These are phyloP conservation scores for Gautieria morchelliformis DNA, from an alignment of 768 basidiomycete genomes.

Conservation along the genomic window DNA sequence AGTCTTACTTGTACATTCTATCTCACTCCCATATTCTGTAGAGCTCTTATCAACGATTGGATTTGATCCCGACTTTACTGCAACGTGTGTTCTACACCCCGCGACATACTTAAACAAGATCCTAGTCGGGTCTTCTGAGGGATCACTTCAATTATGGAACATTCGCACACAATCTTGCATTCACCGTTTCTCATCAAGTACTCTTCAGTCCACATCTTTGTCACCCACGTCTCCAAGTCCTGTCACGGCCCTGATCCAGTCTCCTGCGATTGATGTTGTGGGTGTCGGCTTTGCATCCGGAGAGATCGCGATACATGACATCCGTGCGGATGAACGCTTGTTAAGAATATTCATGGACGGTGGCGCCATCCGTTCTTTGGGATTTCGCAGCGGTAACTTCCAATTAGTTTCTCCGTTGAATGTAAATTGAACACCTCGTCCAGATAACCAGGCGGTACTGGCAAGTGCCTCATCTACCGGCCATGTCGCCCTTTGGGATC, in stretches of 20 bases:
- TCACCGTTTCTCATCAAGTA: constrained; percentile 57
- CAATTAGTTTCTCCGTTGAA: not conserved
- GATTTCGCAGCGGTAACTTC: constrained; percentile 74
- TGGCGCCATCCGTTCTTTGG: constrained; percentile 61
- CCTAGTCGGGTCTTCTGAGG: constrained; percentile 72
- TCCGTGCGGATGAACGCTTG: constrained; percentile 81
- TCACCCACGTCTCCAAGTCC: constrained; percentile 27
- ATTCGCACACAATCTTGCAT: constrained; percentile 80
- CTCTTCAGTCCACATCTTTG: constrained; percentile 34
- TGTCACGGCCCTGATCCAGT: constrained; percentile 77
- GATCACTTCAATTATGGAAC: constrained; percentile 90
- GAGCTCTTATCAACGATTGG: constrained; percentile 59
- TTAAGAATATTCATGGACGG: constrained; percentile 90
- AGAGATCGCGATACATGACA: constrained; percentile 80
- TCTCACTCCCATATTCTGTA: constrained; percentile 17
- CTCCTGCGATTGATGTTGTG: constrained; percentile 92
- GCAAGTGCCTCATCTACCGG: constrained; percentile 83
- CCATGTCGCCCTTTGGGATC: constrained; percentile 89
- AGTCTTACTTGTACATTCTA: not conserved
- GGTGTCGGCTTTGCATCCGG: constrained; percentile 89
- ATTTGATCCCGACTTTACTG: constrained; percentile 79
- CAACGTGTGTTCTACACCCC: constrained; percentile 81
- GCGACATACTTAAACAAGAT: constrained; percentile 97
- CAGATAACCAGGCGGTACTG: constrained; percentile 82
- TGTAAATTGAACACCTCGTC: constrained; percentile 4